Evolutionary conservation across 129 eudicot species (phyloP).

Genomic region (Centrapalus pauciflorus): DNA sequence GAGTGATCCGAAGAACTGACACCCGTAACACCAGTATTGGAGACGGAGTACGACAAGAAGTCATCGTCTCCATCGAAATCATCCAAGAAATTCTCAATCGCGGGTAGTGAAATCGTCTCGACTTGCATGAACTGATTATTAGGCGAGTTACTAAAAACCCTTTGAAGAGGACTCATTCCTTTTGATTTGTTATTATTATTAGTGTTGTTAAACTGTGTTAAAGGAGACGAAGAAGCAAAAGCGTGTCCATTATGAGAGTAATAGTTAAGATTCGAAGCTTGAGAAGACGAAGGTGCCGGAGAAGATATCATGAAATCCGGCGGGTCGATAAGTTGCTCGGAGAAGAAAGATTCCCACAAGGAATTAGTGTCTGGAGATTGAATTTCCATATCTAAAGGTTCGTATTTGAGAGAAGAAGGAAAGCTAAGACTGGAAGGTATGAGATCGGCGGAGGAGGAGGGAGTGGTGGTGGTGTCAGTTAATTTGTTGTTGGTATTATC

Average conservation of each 20-base stretch:
- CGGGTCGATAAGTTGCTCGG: slow-evolving; percentile 46
- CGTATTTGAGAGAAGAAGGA: slow-evolving; percentile 39
- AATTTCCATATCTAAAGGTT: slow-evolving; percentile 30
- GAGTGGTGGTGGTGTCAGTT: slow-evolving; percentile 4
- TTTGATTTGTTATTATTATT: slow-evolving; percentile 29
- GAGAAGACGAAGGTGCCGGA: slow-evolving; percentile 39
- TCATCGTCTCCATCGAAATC: slow-evolving; percentile 45
- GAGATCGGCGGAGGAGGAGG: slow-evolving; percentile 25
- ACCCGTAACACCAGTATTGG: background rate
- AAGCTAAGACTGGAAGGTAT: slow-evolving; percentile 38
- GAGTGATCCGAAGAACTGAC: slow-evolving; percentile 24
- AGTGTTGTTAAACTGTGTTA: slow-evolving; percentile 24
- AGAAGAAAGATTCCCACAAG: slow-evolving; percentile 57
- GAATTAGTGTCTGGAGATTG: slow-evolving; percentile 59
- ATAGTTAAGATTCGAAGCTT: slow-evolving; percentile 20
- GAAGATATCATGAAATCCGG: slow-evolving; percentile 73
- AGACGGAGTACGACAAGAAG: slow-evolving; percentile 22
- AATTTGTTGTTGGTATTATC: slow-evolving; percentile 30
- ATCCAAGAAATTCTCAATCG: slow-evolving; percentile 57
- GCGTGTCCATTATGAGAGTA: slow-evolving; percentile 24
- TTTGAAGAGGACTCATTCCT: slow-evolving; percentile 69
- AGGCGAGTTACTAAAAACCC: slow-evolving; percentile 60
- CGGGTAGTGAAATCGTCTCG: slow-evolving; percentile 57
- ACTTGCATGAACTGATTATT: slow-evolving; percentile 66
- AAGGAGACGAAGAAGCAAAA: slow-evolving; percentile 33